Evolutionary conservation across 495 filamentous ascomycete genomes (phyloP), one percentile per base, ranked within the genome.

Genomic region (Aspergillus saccharolyticus): DNA sequence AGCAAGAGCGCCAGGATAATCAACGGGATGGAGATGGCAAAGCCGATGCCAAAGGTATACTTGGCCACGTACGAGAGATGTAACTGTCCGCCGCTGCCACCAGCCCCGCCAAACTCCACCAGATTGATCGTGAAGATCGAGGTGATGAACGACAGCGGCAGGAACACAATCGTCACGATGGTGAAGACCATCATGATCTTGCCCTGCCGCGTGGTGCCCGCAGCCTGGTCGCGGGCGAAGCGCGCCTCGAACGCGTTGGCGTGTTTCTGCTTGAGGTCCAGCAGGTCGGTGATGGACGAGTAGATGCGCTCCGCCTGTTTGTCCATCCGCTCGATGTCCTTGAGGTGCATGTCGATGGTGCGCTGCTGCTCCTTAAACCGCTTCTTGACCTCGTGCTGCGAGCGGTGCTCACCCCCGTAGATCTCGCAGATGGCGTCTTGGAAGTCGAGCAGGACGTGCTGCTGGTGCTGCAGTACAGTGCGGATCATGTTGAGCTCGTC

Each of bases 161-260:
- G 70, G 73, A 88, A 88, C 28, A 88, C 66, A 47, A 87, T 86
- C 0, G 84, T 87, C 7, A 88, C 85, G 57, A 88, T 83, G 6
- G 87, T 90, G 59, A 89, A 89, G 8, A 89, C 80, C 78, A 90
- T 84, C 56, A 89, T 84, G 4, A 85, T 88, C 60, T 87, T 84
- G n/a, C 80, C 78, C 63, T 90, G 87, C n/a, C 79, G 71, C 0
- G 81, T 81, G 0, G 85, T 87, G 2, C 80, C 82, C 1, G 81
- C 77, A 1, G 85, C 84, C 60, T 88, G 84, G 48, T 88, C 83
- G 22, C 86, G 77, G 0, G 86, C 83, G 60, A 86, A 87, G 10
- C 85, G 76, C 2, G 86, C 86, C 59, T 89, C 86, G 42, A 86
- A 82, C 4, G 83, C 84, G 69, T 88, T 89, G 52, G 85, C 85